phyloP scores from a whole-genome alignment of 2,329 filamentous ascomycete species.

The Colletotrichum trifolii region DNA sequence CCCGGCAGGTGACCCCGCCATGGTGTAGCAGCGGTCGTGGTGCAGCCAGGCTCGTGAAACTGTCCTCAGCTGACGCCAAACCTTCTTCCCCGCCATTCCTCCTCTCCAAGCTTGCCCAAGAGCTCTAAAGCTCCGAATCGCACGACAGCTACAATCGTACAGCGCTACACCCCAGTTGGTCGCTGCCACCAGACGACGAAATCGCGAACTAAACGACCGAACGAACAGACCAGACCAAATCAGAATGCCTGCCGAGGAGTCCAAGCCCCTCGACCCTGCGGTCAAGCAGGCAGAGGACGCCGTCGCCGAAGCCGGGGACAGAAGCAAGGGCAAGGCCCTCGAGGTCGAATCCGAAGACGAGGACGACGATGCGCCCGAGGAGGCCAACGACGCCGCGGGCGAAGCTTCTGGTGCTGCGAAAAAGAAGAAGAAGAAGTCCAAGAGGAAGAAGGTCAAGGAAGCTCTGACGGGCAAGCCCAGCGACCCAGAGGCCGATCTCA shows the following conservation, averaged over 20 bases:
- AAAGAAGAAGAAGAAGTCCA: conserved; percentile 73
- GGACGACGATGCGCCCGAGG: conserved; percentile 52
- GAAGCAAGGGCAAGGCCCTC: conserved; percentile 55
- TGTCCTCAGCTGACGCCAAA: conserved; percentile 34
- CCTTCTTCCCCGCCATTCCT: conserved; percentile 35
- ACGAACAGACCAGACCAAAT: conserved; percentile 7
- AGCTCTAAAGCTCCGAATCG: conserved; percentile 29
- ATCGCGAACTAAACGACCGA: conserved; percentile 14
- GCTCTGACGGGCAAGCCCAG: conserved; percentile 50
- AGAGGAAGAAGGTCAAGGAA: conserved; percentile 70
- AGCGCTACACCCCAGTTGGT: neutral
- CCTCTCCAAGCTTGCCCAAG: conserved; percentile 30
- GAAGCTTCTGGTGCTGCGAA: conserved; percentile 45
- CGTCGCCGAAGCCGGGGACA: conserved; percentile 46
- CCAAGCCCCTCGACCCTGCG: conserved; percentile 68
- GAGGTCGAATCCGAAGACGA: conserved; percentile 62
- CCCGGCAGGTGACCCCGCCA: conserved; percentile 30
- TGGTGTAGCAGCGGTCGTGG: conserved; percentile 8
- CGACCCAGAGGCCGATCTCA: conserved; percentile 53
- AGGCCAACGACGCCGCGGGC: conserved; percentile 51
- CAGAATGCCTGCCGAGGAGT: conserved; percentile 66
- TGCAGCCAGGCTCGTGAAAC: conserved; percentile 29
- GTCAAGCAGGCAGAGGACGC: conserved; percentile 60
- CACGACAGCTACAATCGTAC: conserved; percentile 24
- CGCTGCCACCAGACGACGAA: neutral